Conservation (phyloP, 352 stramenopile species). For the Pythium graminicola region DNA sequence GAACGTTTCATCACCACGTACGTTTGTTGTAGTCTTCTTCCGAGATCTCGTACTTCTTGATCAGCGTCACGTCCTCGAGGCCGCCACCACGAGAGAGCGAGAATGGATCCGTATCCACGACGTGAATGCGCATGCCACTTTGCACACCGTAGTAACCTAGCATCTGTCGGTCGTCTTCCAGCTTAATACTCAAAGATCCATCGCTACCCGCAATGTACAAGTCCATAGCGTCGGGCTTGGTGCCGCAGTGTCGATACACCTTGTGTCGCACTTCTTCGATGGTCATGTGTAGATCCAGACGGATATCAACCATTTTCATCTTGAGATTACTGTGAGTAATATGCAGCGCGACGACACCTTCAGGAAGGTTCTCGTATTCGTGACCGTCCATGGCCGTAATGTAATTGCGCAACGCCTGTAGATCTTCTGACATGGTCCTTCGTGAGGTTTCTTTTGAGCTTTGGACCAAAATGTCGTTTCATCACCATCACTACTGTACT, state of each 20-base stretch:
- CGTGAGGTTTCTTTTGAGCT: background rate
- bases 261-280: slow-evolving; percentile 87
- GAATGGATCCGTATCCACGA: slow-evolving; percentile 96
- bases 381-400: slow-evolving; percentile 79
- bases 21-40: slow-evolving; percentile 98
- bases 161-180: slow-evolving; percentile 78
- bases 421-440: slow-evolving; percentile 54
- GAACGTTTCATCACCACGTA: too few species aligned
- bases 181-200: slow-evolving; percentile 32
- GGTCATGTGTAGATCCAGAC: slow-evolving; percentile 91
- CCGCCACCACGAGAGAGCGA: slow-evolving; percentile 91
- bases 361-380: slow-evolving; percentile 81
- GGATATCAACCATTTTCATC: slow-evolving; percentile 95
- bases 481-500: background rate
- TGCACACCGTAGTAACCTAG: slow-evolving; percentile 89
- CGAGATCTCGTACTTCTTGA: slow-evolving; percentile 98
- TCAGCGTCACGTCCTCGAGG: slow-evolving; percentile 94
- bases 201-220: slow-evolving; percentile 55
- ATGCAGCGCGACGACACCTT: slow-evolving; percentile 91
- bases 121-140: slow-evolving; percentile 92
- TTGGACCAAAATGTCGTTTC: slow-evolving; percentile 10
- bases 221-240: slow-evolving; percentile 87
- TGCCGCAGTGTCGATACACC: slow-evolving; percentile 95
- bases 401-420: slow-evolving; percentile 67
- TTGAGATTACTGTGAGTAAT: slow-evolving; percentile 98